Percentiles rank a stretch among this genome's conserved stretches.
phyloP scores from a whole-genome alignment of 108 stramenopile genomes.

The Pseudonitzschia multiseries region DNA sequence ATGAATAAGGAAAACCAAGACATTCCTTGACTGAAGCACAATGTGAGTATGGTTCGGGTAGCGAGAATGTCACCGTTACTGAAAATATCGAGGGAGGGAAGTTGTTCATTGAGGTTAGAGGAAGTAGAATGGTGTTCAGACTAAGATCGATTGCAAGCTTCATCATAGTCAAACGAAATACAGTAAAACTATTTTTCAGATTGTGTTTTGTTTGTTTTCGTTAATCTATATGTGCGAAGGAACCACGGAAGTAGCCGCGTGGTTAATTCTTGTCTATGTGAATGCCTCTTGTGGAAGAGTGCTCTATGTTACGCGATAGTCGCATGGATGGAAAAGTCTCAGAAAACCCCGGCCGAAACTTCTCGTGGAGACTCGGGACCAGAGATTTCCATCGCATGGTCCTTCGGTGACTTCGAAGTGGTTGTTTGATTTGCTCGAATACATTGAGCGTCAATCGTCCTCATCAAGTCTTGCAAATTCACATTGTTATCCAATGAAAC shows the following conservation, averaged over 20 bases:
- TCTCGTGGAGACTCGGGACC: slow-evolving; percentile 33
- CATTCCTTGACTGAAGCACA: too few relatives aligned
- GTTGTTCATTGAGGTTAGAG: too few relatives aligned
- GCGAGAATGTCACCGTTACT: too few relatives aligned
- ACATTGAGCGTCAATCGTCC: slow-evolving; percentile 52
- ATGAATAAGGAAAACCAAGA: too few relatives aligned
- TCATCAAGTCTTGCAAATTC: slow-evolving; percentile 48
- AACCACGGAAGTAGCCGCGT: background rate
- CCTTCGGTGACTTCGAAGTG: slow-evolving; percentile 14
- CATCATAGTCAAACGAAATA: too few relatives aligned
- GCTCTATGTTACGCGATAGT: background rate
- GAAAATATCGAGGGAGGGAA: too few relatives aligned
- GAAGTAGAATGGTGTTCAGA: too few relatives aligned
- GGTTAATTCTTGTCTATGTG: background rate
- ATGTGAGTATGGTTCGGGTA: too few relatives aligned
- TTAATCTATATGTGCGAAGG: background rate
- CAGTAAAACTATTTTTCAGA: too few relatives aligned
- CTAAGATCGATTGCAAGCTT: too few relatives aligned
- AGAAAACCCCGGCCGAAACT: slow-evolving; percentile 39
- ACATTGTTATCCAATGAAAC: slow-evolving; percentile 49
- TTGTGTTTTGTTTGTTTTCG: background rate
- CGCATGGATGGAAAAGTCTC: slow-evolving; percentile 36
- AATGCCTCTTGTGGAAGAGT: background rate
- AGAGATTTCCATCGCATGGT: slow-evolving; percentile 17
- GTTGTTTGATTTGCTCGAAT: slow-evolving; percentile 12